phyloP scores from a whole-genome alignment of 1,284 basidiomycete species.

The Ceratobasidium sp. region DNA sequence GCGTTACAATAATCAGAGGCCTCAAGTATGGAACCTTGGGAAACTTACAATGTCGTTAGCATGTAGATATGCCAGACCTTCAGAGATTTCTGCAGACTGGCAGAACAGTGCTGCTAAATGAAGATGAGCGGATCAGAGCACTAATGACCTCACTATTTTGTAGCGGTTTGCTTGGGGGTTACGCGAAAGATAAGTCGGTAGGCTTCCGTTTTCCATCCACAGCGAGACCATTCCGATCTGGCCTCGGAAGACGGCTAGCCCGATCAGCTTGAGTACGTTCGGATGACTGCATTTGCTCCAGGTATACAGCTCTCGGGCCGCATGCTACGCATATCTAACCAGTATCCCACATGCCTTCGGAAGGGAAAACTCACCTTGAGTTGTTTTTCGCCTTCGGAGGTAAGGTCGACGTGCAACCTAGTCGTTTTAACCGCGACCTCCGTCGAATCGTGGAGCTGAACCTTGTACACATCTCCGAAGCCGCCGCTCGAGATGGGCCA shows the following conservation, averaged over 20 bases:
- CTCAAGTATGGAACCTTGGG: too few species aligned
- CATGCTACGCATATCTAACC: neutral
- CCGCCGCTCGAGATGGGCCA: conserved; percentile 6
- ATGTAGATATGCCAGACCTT: neutral
- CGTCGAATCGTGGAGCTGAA: neutral
- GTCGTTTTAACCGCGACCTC: neutral
- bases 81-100: conserved; percentile 1
- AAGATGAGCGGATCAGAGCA: too few species aligned
- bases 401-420: neutral
- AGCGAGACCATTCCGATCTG: conserved; percentile 29
- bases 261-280: conserved; percentile 19
- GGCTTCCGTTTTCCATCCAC: conserved; percentile 21
- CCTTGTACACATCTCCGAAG: conserved; percentile 11
- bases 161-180: neutral
- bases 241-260: conserved; percentile 4
- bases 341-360: neutral
- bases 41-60: too few species aligned
- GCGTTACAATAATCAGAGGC: too few species aligned
- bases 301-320: neutral
- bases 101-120: neutral
- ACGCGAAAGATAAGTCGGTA: conserved; percentile 3
- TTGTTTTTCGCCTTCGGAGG: neutral
- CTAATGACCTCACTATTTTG: neutral
- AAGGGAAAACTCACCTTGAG: conserved; percentile 2
- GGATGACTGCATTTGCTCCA: conserved; percentile 1